phyloP scores from a whole-genome alignment of 2,329 filamentous ascomycete genomes.

The Ophiocordyceps sinensis region DNA sequence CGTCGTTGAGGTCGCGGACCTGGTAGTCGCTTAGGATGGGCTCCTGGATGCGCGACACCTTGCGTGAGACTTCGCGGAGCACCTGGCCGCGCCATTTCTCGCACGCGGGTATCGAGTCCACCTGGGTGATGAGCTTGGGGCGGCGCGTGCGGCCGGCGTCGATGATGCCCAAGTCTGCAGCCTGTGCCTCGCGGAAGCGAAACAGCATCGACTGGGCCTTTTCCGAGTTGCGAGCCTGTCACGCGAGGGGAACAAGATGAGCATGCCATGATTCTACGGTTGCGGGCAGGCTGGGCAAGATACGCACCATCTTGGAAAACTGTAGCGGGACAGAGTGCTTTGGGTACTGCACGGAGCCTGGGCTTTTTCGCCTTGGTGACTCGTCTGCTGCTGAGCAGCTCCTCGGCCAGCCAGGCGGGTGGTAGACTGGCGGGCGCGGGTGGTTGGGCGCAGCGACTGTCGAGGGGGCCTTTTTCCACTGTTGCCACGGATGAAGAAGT shows the following conservation, averaged over 20 bases:
- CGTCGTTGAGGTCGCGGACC: slow-evolving; percentile 94
- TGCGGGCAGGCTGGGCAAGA: not conserved
- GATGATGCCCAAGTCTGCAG: slow-evolving; percentile 89
- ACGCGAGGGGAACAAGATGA: not conserved
- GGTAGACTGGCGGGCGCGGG: too few species aligned
- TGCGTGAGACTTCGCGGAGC: slow-evolving; percentile 91
- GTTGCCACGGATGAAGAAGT: too few species aligned
- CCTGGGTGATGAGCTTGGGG: slow-evolving; percentile 78
- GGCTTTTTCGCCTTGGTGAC: too few species aligned
- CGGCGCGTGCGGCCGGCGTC: slow-evolving; percentile 81
- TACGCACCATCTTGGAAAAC: not conserved
- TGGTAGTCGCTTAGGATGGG: slow-evolving; percentile 85
- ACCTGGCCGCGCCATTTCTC: slow-evolving; percentile 98
- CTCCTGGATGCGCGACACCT: slow-evolving; percentile 93
- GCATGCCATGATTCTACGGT: too few species aligned
- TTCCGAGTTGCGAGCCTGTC: slow-evolving; percentile 84
- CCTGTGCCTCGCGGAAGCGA: slow-evolving; percentile 96
- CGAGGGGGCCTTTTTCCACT: too few species aligned
- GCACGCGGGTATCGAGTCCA: slow-evolving; percentile 71
- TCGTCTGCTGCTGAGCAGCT: too few species aligned
- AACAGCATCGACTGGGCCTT: slow-evolving; percentile 99
- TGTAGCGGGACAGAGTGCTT: too few species aligned
- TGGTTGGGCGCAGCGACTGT: too few species aligned
- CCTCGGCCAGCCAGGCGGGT: too few species aligned
- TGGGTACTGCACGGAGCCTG: too few species aligned